Percentiles rank a stretch among this genome's conserved stretches.
phyloP scores from a whole-genome alignment of 1,284 basidiomycete species.

The Inonotus obliquus region DNA sequence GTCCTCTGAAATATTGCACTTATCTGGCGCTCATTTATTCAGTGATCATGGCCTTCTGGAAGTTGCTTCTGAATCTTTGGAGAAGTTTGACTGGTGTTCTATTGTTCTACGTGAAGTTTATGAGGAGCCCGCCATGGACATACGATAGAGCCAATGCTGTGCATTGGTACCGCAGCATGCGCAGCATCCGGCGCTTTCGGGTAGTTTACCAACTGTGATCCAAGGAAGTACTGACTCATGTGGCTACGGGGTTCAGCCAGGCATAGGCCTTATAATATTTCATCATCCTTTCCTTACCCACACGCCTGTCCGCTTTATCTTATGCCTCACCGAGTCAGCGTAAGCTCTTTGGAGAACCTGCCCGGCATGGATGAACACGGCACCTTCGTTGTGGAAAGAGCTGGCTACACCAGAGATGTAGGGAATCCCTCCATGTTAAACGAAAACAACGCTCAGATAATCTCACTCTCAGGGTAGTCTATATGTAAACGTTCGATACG shows the following conservation, averaged over 20 bases:
- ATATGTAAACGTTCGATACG: slow-evolving; percentile 1
- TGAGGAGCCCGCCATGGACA: background rate
- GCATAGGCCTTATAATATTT: background rate
- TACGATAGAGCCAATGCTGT: background rate
- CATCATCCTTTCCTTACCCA: background rate
- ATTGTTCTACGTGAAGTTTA: too few relatives aligned
- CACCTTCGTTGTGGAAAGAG: background rate
- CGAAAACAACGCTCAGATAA: background rate
- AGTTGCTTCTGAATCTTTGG: too few relatives aligned
- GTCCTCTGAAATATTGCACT: too few relatives aligned
- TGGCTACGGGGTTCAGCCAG: background rate
- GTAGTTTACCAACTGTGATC: background rate
- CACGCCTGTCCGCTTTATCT: background rate
- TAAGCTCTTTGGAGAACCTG: background rate
- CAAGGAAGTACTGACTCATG: background rate
- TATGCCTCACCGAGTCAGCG: background rate
- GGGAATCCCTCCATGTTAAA: background rate
- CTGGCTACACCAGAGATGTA: background rate
- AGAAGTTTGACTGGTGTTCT: too few relatives aligned
- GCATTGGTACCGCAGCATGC: background rate
- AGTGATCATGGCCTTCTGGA: too few relatives aligned
- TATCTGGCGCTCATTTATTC: too few relatives aligned
- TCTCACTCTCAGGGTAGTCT: background rate
- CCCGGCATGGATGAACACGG: slow-evolving; percentile 11
- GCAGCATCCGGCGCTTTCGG: background rate